Base-by-base conservation (phyloP, 2,329 filamentous ascomycete genomes). In the Colletotrichum camelliae region DNA sequence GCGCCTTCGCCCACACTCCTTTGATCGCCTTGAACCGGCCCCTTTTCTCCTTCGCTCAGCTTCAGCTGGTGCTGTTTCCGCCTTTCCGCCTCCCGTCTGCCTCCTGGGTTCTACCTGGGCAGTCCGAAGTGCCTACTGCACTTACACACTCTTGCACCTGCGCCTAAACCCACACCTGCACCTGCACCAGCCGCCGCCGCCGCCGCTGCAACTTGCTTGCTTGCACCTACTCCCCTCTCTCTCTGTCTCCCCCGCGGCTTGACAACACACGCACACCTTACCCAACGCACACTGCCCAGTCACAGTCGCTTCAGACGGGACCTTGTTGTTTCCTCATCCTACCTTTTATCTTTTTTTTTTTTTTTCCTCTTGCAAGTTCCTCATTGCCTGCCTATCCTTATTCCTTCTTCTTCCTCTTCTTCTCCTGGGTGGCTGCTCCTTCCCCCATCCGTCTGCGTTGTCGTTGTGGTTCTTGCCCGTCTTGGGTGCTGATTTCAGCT, bases 1-100 rank as follows among this genome's bases (percentile, higher is more conserved):
- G 60, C 71, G 61, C 66, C 71, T 71, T 75, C 66, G 60, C 74
- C 64, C 70, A 48, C 65, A 60, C 64, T 76, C 48, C 74, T 76
- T 76, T 76, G 70, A 76, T 66, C 74, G 58, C 64, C 70, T 76
- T 52, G 58, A 74, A 57, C 64, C 43, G 70, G 70, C 70, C 74
- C 74, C 27, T 69, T 74, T 75, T 69, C 33, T 48, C 37, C 58
- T 43, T 57, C 60, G n/a, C 43, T 52, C 43, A 52, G 43, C 43
- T 33, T 64, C 55, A 48, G 55, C 67, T 70, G 55, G 37, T 61
- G 60, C 69, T 75, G 55, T 48, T 72, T 67, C 69, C 72, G 58
- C 48, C 57, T 16, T 52, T 60, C 70, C 35, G 43, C 29, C 57
- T 61, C 58, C 29, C 31, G 58, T 33, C 58, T 33, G 58, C n/a